Evolutionary conservation across 352 stramenopile species (phyloP).

Genomic region (Phytopythium litorale): DNA sequence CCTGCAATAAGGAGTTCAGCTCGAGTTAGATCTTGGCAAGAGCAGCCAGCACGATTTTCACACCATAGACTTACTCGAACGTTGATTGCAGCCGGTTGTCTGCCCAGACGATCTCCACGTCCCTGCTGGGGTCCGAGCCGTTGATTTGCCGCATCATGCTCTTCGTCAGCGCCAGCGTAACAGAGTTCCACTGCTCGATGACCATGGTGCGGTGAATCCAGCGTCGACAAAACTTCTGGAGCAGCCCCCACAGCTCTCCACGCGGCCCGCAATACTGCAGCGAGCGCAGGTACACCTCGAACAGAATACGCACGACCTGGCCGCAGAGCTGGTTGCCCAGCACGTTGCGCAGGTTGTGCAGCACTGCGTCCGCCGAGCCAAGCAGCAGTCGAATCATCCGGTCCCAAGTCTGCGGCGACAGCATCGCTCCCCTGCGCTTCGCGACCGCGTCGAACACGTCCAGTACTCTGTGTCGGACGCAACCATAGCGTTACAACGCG

Average conservation of each 20-base stretch:
- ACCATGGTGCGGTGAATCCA: conserved; percentile 86
- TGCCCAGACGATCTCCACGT: conserved; percentile 72
- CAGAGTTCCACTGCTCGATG: conserved; percentile 84
- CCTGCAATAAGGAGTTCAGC: conserved; percentile 5
- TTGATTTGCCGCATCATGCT: conserved; percentile 74
- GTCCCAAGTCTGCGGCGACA: conserved; percentile 81
- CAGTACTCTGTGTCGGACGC: conserved; percentile 40
- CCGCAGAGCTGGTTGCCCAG: conserved; percentile 74
- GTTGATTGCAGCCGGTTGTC: conserved; percentile 64
- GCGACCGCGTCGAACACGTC: conserved; percentile 75
- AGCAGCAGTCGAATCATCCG: conserved; percentile 77
- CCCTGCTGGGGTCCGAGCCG: conserved; percentile 39
- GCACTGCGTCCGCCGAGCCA: conserved; percentile 65
- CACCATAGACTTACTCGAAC: conserved; percentile 36
- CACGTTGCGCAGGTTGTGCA: conserved; percentile 70
- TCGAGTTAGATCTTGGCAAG: background rate
- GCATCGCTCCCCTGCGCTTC: conserved; percentile 51
- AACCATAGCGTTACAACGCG: background rate
- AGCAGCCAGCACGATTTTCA: background rate
- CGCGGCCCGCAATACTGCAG: conserved; percentile 62
- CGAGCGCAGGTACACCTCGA: conserved; percentile 78
- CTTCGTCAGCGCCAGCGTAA: conserved; percentile 68
- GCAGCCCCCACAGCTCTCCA: conserved; percentile 69
- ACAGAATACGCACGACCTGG: conserved; percentile 68
- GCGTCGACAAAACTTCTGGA: conserved; percentile 85